Conservation (phyloP, 768 basidiomycete species). For the Mycena olivaceomarginata region DNA sequence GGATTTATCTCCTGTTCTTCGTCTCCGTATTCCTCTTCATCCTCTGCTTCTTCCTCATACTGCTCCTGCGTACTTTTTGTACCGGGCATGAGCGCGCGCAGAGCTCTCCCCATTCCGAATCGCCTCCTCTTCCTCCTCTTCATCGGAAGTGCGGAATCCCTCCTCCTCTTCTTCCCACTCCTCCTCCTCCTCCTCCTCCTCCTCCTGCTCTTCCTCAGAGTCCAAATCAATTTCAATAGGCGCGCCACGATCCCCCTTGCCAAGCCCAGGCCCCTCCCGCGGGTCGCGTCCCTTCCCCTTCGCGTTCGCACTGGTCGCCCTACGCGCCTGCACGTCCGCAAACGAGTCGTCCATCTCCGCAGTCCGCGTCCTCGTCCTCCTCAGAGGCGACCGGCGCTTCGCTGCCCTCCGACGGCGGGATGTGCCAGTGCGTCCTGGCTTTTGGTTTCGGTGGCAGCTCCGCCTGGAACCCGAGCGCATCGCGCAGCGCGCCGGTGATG, state of each 20-base stretch:
- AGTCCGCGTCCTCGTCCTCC: conserved; percentile 51
- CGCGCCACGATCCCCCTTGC: conserved; percentile 57
- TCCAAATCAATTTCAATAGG: conserved; percentile 69
- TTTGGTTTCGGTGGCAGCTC: conserved; percentile 45
- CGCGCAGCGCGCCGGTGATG: conserved; percentile 74
- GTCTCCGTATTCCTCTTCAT: conserved; percentile 44
- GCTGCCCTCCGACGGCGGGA: conserved; percentile 44
- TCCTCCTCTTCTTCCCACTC: conserved; percentile 51
- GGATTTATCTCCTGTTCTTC: conserved; percentile 43
- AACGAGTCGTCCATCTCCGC: conserved; percentile 69
- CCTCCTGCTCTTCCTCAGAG: conserved; percentile 57
- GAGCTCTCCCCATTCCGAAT: conserved; percentile 52
- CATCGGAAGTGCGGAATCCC: conserved; percentile 42
- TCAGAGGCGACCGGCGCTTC: conserved; percentile 41
- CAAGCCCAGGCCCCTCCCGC: conserved; percentile 74
- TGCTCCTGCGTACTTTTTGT: conserved; percentile 42
- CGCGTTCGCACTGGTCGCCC: conserved; percentile 50
- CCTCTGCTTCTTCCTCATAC: conserved; percentile 43
- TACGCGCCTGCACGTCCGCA: conserved; percentile 70
- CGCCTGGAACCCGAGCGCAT: conserved; percentile 74
- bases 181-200: conserved; percentile 49
- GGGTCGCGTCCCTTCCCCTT: conserved; percentile 81
- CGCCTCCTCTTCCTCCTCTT: conserved; percentile 52
- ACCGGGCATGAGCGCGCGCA: conserved; percentile 48
- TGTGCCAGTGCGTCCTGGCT: conserved; percentile 38